Base-by-base conservation (phyloP, 352 stramenopile genomes). In the Pythium phragmitis region DNA sequence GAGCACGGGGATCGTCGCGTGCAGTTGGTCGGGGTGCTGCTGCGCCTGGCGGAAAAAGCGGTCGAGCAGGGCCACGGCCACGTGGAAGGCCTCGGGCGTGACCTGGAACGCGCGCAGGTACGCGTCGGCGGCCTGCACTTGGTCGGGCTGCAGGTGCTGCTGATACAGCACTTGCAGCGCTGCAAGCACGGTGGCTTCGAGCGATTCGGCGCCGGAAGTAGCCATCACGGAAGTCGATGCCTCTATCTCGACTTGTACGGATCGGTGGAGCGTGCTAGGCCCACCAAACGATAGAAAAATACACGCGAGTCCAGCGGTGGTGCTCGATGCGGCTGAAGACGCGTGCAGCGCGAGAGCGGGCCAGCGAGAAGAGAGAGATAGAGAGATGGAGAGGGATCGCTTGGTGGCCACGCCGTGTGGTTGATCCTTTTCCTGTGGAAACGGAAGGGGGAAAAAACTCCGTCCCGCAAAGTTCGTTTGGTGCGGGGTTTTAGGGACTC, bases 101-200 rank as follows among this genome's bases (percentile, higher is more conserved):
- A 88, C 72, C 74, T 96, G 87, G 68, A 96, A 96, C 39, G 71
- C 76, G 34, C 85, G 85, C 26, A 96, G 62, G 54, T 84, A 94
- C 12, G 82, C 74, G 63, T 96, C 87, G 21, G 87, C 85, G 28
- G 75, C 75, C 42, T 85, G 75, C 41, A 82, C 75, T 60, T 82
- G 73, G 52, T 86, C 73, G 5, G 79, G 73, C 45, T 89, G 65
- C 23, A 79, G 42, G 16, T 89, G 80, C 49, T 72, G 58, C 50
- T 80, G 68, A 70, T 92, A 94, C 5, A 94, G 72, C 43, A 81
- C 76, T 36, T 77, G 61, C 11, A 94, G 75, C 13, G 67, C 60
- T 82, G 85, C 91, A 9, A 93, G 9, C 19, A 73, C 69, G 36
- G 84, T 61, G 3, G 76, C 71, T 14, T 81, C 69, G 9, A 83